Base-by-base conservation (phyloP, 257 asterid genomes). In the Apocynum venetum region DNA sequence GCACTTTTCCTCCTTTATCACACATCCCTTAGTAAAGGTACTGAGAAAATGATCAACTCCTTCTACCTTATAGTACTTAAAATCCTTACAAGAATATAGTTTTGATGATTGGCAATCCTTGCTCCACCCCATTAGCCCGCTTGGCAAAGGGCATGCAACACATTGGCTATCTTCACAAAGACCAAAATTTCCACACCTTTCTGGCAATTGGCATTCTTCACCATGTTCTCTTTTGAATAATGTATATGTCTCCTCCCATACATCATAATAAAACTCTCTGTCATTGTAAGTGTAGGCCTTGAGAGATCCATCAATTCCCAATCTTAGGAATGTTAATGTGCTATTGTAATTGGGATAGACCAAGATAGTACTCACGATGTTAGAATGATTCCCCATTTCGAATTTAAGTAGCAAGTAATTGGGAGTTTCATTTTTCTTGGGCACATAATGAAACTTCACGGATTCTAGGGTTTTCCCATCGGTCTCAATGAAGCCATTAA, bases 111-210 rank as follows among this genome's bases (percentile, higher is more conserved):
- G 69, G 25, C 88, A 85, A 25, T 31, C 40, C 53, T 78, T 78
- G 74, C 80, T 80, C 91, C 89, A 85, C 1, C 88, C 84, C 84
- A 76, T 35, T 19, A 85, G 76, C 73, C 89, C 88, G 43, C 79
- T 83, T 0, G 87, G 83, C 17, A 78, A 68, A 14, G 87, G 89
- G 74, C 90, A 87, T 1, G 78, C 87, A 85, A 87, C 86, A 31
- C 89, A 85, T 56, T 85, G 89, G 81, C 85, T 80, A 4, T 82
- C 87, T 72, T 83, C 84, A 38, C 89, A 84, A 31, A 85, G 83
- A 53, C 90, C 90, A 19, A 87, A 85, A 0, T 49, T 49, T 7
- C 86, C 84, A 49, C 87, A 83, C 40, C 84, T 77, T 31, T 79
- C 80, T 14, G 83, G 89, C 76, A 87, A 38, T 48, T 73, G 84